Percentiles rank a stretch among this genome's conserved stretches.
These are phyloP conservation scores for Yarrowia deformans DNA, from an alignment of 805 yeast species.

Conservation along the genomic window DNA sequence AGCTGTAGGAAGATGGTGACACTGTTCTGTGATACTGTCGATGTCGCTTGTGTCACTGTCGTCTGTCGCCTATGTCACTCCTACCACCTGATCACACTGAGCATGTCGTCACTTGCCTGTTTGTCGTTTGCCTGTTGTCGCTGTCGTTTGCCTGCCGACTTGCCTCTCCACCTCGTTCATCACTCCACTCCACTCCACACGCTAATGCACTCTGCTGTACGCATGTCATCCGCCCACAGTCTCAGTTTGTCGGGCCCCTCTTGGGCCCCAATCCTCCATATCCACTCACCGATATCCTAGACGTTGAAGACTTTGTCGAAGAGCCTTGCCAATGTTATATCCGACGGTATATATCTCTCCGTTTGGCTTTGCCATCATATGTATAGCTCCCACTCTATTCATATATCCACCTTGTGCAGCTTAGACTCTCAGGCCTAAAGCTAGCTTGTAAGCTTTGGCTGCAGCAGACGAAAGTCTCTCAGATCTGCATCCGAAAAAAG, in stretches of 20 bases:
- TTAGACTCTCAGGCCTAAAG: conserved; percentile 4
- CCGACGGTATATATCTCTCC: conserved; percentile 27
- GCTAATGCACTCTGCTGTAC: conserved; percentile 6
- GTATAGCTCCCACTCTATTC: conserved; percentile 18
- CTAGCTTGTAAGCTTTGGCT: conserved; percentile 18
- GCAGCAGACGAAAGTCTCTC: conserved; percentile 34
- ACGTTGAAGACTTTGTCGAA: conserved; percentile 10
- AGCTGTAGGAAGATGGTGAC: too few relatives aligned
- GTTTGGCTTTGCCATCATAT: conserved; percentile 12
- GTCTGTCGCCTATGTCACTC: too few relatives aligned
- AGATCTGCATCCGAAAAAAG: conserved; percentile 34
- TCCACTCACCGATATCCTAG: conserved; percentile 31
- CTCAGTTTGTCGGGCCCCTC: neutral
- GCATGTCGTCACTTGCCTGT: too few relatives aligned
- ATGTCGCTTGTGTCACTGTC: too few relatives aligned
- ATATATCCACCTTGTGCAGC: neutral
- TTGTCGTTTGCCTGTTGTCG: too few relatives aligned
- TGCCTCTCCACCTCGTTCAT: neutral
- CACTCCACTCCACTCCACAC: neutral
- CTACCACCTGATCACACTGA: too few relatives aligned
- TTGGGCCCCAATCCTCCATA: neutral
- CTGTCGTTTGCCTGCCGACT: too few relatives aligned
- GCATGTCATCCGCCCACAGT: neutral
- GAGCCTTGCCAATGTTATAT: conserved; percentile 1
- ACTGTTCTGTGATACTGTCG: too few relatives aligned